Evolutionary conservation across 176 grass and related monocot genomes (phyloP).

Genomic region (Bolboschoenus planiculmis): DNA sequence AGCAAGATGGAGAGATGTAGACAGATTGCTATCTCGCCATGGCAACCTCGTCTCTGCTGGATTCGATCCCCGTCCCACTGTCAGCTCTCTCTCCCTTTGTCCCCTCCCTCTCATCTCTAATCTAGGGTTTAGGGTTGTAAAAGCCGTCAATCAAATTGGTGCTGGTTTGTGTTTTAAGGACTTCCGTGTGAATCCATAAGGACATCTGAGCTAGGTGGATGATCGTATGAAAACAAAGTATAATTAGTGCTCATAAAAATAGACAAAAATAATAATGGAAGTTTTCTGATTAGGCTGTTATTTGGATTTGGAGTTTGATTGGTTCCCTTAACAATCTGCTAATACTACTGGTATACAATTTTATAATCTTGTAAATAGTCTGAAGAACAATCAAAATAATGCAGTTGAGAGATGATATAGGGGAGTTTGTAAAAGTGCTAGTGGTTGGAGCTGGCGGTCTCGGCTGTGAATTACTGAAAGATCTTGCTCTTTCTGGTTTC

Average conservation of each 20-base stretch:
- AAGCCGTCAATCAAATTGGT: not conserved
- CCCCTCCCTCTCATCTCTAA: not conserved
- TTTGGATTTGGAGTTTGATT: not conserved
- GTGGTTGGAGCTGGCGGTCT: slow-evolving; percentile 87
- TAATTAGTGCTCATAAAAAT: not conserved
- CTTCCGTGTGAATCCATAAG: not conserved
- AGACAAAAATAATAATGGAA: not conserved
- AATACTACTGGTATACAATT: not conserved
- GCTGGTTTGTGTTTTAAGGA: not conserved
- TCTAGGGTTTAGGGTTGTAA: not conserved
- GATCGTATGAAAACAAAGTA: not conserved
- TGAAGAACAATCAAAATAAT: not conserved
- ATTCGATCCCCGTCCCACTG: slow-evolving; percentile 57
- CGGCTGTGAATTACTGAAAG: slow-evolving; percentile 95
- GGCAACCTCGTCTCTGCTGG: slow-evolving; percentile 64
- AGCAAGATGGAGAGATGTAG: slow-evolving; percentile 72
- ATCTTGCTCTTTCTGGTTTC: slow-evolving; percentile 88
- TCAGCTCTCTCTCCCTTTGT: slow-evolving; percentile 33
- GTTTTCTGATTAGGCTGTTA: not conserved
- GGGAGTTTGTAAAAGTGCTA: slow-evolving; percentile 64
- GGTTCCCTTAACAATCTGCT: not conserved
- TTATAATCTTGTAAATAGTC: not conserved
- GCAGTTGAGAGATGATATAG: slow-evolving; percentile 74
- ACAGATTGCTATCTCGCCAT: slow-evolving; percentile 64
- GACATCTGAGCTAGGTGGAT: too few species aligned